Base-by-base conservation (phyloP, 1,284 basidiomycete genomes). In the Sparassis latifolia region DNA sequence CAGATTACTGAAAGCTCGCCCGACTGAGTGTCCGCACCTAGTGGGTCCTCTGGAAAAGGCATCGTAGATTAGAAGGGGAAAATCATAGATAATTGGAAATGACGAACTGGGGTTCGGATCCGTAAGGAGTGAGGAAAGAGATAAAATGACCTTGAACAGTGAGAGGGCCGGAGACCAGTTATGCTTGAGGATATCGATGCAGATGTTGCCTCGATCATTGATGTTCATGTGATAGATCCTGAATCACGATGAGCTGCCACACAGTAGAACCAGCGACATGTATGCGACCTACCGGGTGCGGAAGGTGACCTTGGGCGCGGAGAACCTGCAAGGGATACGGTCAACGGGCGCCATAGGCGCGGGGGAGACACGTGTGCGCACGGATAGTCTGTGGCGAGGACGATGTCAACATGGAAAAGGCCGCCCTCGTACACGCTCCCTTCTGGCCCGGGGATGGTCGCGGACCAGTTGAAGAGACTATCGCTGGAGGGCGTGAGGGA, bases 151-250 rank as follows among this genome's bases (percentile, higher is more conserved):
- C 73, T 95, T 95, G 76, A 90, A 93, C 40, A 95, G 73, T 2
- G 91, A 93, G 33, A 95, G 71, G 0, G 92, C 92, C 2, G 92
- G 92, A 0, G 90, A 92, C 92, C 92, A 95, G 58, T 89, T 88
- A 59, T 82, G 78, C 70, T 95, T 93, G 54, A 94, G 77, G 44
- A 93, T 88, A 67, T 94, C 84, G 56, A 86, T 86, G 61, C 86
- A 88, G 47, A 89, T 80, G 56, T 73, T 76, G 42, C 85, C 85
- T 46, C 78, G 77, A 48, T 87, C 84, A 50, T 86, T 86, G 51
- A 95, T 89, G 63, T 95, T 95, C 86, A 93, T 94, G 62, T 95
- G 92, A 64, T 94, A 94, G 65, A 94, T 91, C 62, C 89, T 91
- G 42, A 27, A 27, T 27, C 7, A 7, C 28, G n/a, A 29, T 48